Evolutionary conservation across 192 early-diverging fungal genomes (phyloP).

Genomic region (Geranomyces variabilis): DNA sequence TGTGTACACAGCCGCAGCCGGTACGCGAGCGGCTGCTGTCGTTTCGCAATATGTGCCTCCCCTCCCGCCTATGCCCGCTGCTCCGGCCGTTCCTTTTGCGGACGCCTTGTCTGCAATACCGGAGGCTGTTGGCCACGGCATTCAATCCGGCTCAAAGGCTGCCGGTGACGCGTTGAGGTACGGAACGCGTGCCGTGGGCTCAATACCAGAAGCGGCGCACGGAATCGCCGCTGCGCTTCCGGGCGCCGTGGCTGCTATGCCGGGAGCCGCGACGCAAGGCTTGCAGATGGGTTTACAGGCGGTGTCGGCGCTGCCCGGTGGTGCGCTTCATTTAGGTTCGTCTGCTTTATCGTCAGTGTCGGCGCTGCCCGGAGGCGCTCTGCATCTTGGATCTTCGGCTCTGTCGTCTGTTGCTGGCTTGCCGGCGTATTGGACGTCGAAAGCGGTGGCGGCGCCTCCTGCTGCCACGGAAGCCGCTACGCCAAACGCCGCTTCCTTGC

Average conservation of each 20-base stretch:
- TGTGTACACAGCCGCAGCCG: slow-evolving; percentile 46
- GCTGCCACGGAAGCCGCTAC: neutral
- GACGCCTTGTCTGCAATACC: slow-evolving; percentile 18
- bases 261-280: slow-evolving; percentile 17
- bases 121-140: slow-evolving; percentile 18
- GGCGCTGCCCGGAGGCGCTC: slow-evolving; percentile 7
- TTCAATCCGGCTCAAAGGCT: slow-evolving; percentile 18
- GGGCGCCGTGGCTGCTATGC: slow-evolving; percentile 9
- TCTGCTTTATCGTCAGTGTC: slow-evolving; percentile 3
- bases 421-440: slow-evolving; percentile 5
- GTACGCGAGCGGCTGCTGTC: slow-evolving; percentile 33
- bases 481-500: neutral
- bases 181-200: slow-evolving; percentile 21
- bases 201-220: slow-evolving; percentile 28
- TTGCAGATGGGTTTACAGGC: slow-evolving; percentile 17
- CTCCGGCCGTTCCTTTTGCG: slow-evolving; percentile 13
- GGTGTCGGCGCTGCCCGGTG: slow-evolving; percentile 13
- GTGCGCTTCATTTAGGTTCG: neutral
- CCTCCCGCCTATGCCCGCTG: slow-evolving; percentile 27
- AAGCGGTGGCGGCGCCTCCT: neutral
- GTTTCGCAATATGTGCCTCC: slow-evolving; percentile 43
- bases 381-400: slow-evolving; percentile 1
- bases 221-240: slow-evolving; percentile 22
- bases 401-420: neutral
- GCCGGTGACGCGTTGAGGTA: slow-evolving; percentile 21